Evolutionary conservation across 2,329 filamentous ascomycete species (phyloP).

Genomic region (Aspergillus sp.): DNA sequence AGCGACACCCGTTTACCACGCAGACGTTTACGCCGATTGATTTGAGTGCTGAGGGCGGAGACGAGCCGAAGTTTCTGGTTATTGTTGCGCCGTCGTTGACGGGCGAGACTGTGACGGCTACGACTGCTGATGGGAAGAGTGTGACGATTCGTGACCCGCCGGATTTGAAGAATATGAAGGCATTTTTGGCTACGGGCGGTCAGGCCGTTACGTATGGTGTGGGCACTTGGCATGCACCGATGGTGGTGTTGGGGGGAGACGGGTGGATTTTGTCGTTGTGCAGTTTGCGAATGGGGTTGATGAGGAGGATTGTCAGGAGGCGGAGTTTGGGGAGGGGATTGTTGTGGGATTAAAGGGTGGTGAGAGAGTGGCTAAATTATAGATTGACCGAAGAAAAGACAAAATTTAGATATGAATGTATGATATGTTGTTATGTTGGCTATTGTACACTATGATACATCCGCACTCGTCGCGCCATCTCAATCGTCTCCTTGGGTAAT

Average conservation of each 20-base stretch:
- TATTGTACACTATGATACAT: neutral
- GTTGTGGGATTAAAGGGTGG: conserved; percentile 24
- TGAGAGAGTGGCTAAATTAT: neutral
- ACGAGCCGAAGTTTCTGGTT: conserved; percentile 62
- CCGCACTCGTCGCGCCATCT: conserved; percentile 60
- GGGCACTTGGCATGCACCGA: conserved; percentile 94
- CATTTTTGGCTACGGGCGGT: conserved; percentile 70
- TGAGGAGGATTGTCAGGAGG: conserved; percentile 84
- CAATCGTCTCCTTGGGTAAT: conserved; percentile 67
- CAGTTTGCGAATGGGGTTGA: conserved; percentile 82
- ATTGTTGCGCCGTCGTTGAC: conserved; percentile 78
- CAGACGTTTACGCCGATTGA: conserved; percentile 86
- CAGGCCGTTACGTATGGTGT: conserved; percentile 90
- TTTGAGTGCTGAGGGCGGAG: conserved; percentile 15
- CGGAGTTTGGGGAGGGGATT: conserved; percentile 43
- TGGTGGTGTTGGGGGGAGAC: conserved; percentile 74
- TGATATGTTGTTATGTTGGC: neutral
- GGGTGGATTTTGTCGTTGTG: conserved; percentile 81
- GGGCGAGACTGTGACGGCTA: conserved; percentile 30
- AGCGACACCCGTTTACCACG: conserved; percentile 88
- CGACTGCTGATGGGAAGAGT: conserved; percentile 16
- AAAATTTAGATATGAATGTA: no score
- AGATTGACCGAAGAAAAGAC: no score
- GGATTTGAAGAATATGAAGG: conserved; percentile 64
- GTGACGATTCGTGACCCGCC: conserved; percentile 52